A percentile compares a stretch with the other conserved stretches of the same genome.
Conservation (phyloP, 768 basidiomycete species). For the Mycena haematopus region DNA sequence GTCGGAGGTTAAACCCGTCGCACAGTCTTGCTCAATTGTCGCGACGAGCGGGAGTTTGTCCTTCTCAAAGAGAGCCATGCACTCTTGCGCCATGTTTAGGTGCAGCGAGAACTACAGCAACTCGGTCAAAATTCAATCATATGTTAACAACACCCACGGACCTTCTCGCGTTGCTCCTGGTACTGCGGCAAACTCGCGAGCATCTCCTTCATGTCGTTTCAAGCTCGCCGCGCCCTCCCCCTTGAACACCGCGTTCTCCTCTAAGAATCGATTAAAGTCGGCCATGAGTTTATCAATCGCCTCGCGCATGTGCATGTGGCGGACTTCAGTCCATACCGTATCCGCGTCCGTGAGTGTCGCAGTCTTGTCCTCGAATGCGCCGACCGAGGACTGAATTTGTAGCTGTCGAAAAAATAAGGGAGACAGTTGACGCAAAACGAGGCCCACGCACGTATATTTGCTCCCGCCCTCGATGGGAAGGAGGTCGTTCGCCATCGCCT, state of each 20-base stretch:
- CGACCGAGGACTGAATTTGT: conserved; percentile 92
- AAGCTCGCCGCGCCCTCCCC: conserved; percentile 87
- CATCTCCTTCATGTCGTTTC: conserved; percentile 99
- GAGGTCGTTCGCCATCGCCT: conserved; percentile 97
- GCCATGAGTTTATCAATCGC: conserved; percentile 96
- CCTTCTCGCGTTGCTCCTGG: conserved; percentile 95
- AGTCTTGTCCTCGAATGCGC: conserved; percentile 86
- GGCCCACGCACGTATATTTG: conserved; percentile 77
- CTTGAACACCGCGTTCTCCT: conserved; percentile 94
- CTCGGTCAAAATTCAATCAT: background rate
- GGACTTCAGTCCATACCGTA: conserved; percentile 88
- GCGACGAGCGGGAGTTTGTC: conserved; percentile 84
- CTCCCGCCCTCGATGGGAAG: conserved; percentile 87
- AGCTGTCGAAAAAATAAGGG: conserved; percentile 52
- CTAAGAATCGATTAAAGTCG: conserved; percentile 93
- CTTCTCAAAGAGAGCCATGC: conserved; percentile 91
- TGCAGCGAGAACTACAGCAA: conserved; percentile 86
- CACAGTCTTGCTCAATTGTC: conserved; percentile 95
- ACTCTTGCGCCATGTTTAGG: conserved; percentile 96
- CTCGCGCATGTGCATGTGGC: conserved; percentile 99
- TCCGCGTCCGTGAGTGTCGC: conserved; percentile 88
- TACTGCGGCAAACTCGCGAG: conserved; percentile 93
- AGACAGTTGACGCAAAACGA: background rate
- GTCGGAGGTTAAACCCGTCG: conserved; percentile 89
- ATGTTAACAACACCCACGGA: conserved; percentile 34